Evolutionary conservation across 805 yeast genomes (phyloP).

Genomic region (Candida berthetii): DNA sequence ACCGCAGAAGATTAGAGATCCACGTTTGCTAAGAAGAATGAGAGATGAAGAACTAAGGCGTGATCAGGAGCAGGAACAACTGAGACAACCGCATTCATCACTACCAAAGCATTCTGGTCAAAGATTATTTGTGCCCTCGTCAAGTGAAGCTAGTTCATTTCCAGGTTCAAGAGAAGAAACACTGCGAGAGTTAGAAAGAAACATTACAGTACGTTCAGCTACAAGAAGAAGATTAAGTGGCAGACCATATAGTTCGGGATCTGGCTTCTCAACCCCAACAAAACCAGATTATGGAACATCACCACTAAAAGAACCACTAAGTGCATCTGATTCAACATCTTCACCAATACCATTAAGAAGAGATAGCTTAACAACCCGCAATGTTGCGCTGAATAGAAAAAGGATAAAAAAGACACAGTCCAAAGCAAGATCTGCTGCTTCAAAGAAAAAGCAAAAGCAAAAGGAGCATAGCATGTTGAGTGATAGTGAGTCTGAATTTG

Average conservation of each 20-base stretch:
- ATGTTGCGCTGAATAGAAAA: constrained; percentile 11
- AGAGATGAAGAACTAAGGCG: too few species aligned
- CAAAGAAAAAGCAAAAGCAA: constrained; percentile 2
- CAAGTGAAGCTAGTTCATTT: constrained; percentile 6
- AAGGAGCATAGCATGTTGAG: not conserved
- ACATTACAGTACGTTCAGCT: constrained; percentile 11
- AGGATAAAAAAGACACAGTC: not conserved
- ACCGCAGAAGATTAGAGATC: not conserved
- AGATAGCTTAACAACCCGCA: too few species aligned
- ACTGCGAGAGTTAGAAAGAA: constrained; percentile 12
- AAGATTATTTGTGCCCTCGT: constrained; percentile 13
- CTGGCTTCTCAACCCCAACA: too few species aligned
- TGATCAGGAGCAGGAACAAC: not conserved
- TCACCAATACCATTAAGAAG: constrained; percentile 5
- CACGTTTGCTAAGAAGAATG: not conserved
- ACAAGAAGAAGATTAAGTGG: constrained; percentile 3
- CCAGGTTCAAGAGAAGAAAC: constrained; percentile 7
- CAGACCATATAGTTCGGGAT: not conserved
- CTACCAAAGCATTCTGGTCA: too few species aligned
- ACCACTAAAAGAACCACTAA: constrained; percentile 2
- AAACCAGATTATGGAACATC: constrained; percentile 1
- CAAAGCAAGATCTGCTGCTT: constrained; percentile 6
- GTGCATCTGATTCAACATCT: constrained; percentile 1
- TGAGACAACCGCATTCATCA: too few species aligned
- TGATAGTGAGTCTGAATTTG: too few species aligned